A percentile compares a stretch with the other conserved stretches of the same genome.
Evolutionary conservation across 371 early-diverging fungal genomes (phyloP).

Genomic region (Mortierella sp.): DNA sequence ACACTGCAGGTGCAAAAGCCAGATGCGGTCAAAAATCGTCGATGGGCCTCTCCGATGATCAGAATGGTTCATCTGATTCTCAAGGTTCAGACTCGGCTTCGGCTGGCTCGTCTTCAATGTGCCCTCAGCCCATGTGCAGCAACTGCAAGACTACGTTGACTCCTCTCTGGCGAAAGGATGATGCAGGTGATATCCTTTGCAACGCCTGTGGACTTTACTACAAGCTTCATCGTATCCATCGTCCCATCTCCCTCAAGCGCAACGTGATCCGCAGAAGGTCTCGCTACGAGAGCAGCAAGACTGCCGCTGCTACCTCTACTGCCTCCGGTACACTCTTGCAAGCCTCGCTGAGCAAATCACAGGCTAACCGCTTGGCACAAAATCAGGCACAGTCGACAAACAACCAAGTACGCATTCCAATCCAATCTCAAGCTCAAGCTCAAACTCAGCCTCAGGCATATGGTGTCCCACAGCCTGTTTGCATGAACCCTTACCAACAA

Average conservation of each 20-base stretch:
- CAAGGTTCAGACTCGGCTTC: neutral
- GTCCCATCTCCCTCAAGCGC: slow-evolving; percentile 85
- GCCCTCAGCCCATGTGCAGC: slow-evolving; percentile 71
- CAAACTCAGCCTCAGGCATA: neutral
- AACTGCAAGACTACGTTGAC: slow-evolving; percentile 93
- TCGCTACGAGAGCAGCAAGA: slow-evolving; percentile 68
- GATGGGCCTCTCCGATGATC: neutral
- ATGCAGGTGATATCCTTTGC: slow-evolving; percentile 85
- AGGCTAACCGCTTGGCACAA: slow-evolving; percentile 56
- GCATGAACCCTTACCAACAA: slow-evolving; percentile 20
- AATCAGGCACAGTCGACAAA: slow-evolving; percentile 65
- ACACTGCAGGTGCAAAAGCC: slow-evolving; percentile 19
- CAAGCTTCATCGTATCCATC: slow-evolving; percentile 89
- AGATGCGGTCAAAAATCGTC: slow-evolving; percentile 22
- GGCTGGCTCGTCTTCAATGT: neutral
- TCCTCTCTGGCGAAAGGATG: slow-evolving; percentile 95
- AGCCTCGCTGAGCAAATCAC: slow-evolving; percentile 77
- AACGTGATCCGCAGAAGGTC: slow-evolving; percentile 88
- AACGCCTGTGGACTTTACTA: slow-evolving; percentile 98
- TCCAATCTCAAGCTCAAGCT: slow-evolving; percentile 73
- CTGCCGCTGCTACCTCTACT: slow-evolving; percentile 15
- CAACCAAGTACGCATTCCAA: slow-evolving; percentile 52
- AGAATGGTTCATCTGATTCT: neutral
- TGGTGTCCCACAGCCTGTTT: neutral
- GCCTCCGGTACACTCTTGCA: neutral